phyloP scores from a whole-genome alignment of 495 filamentous ascomycete genomes.

The Penicillium herquei region DNA sequence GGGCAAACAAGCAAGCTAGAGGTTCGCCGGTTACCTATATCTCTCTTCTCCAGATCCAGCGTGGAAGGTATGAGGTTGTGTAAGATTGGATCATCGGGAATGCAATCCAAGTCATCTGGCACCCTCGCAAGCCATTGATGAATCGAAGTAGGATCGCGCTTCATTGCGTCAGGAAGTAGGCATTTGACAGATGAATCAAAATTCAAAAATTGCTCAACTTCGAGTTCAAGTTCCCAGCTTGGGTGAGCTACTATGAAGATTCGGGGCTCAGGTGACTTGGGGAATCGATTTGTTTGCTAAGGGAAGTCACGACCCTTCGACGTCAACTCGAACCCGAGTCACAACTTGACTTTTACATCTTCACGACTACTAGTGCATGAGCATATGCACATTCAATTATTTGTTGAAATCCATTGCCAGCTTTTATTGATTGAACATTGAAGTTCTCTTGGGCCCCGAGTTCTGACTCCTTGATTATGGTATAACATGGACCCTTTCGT shows the following conservation, averaged over 20 bases:
- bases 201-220: too few relatives aligned
- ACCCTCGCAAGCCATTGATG: slow-evolving; percentile 15
- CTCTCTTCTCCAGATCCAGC: too few relatives aligned
- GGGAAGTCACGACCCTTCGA: slow-evolving; percentile 1
- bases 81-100: not conserved
- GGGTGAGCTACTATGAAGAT: too few relatives aligned
- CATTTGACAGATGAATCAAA: too few relatives aligned
- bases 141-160: not conserved
- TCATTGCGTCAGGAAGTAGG: not conserved
- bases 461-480: too few relatives aligned
- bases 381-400: too few relatives aligned
- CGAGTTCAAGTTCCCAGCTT: not conserved
- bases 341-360: not conserved
- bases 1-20: not conserved
- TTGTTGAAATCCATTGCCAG: too few relatives aligned
- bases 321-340: not conserved
- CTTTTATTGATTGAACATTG: too few relatives aligned
- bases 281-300: not conserved
- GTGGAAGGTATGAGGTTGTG: not conserved
- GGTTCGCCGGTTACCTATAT: not conserved
- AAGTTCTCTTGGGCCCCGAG: too few relatives aligned
- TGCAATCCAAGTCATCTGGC: not conserved
- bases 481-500: too few relatives aligned
- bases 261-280: not conserved
- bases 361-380: too few relatives aligned